Conservation (phyloP, 331 rosid species). For the Phaseolus coccineus region DNA sequence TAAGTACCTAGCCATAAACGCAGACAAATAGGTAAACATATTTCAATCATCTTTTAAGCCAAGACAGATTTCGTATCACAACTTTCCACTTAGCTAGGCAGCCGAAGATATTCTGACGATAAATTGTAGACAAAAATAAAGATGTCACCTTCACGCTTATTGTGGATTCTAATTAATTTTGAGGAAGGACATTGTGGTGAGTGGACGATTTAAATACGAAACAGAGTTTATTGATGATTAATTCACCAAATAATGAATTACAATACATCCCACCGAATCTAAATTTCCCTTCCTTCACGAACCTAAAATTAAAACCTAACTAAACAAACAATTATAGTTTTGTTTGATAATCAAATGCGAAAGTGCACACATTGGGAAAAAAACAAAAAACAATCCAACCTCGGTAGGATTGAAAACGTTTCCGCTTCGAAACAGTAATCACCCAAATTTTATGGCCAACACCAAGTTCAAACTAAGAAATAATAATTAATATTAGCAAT, state of each 20-base stretch:
- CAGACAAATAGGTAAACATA: not conserved
- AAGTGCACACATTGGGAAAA: not conserved
- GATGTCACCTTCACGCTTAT: not conserved
- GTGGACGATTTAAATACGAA: constrained; percentile 4
- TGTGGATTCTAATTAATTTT: constrained; percentile 13
- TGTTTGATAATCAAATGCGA: constrained; percentile 26
- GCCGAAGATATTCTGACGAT: not conserved
- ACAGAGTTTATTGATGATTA: not conserved
- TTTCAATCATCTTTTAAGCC: constrained; percentile 15
- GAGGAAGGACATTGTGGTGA: not conserved
- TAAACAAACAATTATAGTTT: constrained; percentile 18
- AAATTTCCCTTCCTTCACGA: constrained; percentile 16
- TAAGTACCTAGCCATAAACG: constrained; percentile 11
- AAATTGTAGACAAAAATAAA: not conserved
- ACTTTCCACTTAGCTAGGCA: not conserved
- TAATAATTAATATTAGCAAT: no score
- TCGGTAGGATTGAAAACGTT: not conserved
- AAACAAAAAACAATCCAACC: not conserved
- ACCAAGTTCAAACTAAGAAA: not conserved
- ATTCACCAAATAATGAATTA: not conserved
- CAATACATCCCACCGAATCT: constrained; percentile 3
- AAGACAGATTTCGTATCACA: constrained; percentile 6
- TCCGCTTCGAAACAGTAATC: not conserved
- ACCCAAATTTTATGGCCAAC: not conserved
- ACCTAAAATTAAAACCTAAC: constrained; percentile 22